These are phyloP conservation scores for Ceratocystis cubensis DNA, from an alignment of 2,329 filamentous ascomycete genomes.

Conservation along the genomic window DNA sequence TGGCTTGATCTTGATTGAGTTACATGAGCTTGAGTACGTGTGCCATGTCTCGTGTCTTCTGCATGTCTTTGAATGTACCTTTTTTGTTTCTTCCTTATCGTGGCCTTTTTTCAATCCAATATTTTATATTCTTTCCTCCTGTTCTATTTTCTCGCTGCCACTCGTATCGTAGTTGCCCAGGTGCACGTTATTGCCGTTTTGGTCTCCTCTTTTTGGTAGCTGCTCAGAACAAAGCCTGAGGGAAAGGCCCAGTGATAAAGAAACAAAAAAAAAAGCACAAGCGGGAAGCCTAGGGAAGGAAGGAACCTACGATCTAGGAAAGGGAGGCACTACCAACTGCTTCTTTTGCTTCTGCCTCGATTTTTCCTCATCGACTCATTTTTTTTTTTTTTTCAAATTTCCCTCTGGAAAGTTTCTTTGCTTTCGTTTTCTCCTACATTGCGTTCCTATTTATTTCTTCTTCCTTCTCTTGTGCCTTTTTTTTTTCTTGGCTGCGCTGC, in stretches of 20 bases:
- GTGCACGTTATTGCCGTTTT: neutral
- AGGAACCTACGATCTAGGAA: constrained; percentile 6
- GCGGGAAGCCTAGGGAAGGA: constrained; percentile 8
- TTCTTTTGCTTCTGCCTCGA: neutral
- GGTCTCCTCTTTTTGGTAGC: neutral
- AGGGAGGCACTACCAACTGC: neutral
- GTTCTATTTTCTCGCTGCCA: neutral
- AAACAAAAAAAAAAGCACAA: neutral
- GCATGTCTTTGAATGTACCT: neutral
- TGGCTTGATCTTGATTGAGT: too few relatives aligned
- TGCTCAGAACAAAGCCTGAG: neutral
- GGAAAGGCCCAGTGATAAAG: neutral
- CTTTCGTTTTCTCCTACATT: neutral
- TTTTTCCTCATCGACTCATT: neutral
- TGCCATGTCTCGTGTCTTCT: neutral
- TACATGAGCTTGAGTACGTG: neutral
- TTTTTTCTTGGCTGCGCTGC: neutral
- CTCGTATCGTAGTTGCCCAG: neutral
- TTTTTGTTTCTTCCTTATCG: neutral
- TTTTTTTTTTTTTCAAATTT: neutral
- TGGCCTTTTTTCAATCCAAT: neutral
- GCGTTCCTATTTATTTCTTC: neutral
- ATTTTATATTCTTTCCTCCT: neutral
- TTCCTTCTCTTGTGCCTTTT: neutral
- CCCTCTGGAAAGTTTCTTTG: neutral